A percentile compares a stretch with the other conserved stretches of the same genome.
These are phyloP conservation scores for Cymbopogon citratus DNA, from an alignment of 176 grass and related monocot genomes.

Conservation along the genomic window DNA sequence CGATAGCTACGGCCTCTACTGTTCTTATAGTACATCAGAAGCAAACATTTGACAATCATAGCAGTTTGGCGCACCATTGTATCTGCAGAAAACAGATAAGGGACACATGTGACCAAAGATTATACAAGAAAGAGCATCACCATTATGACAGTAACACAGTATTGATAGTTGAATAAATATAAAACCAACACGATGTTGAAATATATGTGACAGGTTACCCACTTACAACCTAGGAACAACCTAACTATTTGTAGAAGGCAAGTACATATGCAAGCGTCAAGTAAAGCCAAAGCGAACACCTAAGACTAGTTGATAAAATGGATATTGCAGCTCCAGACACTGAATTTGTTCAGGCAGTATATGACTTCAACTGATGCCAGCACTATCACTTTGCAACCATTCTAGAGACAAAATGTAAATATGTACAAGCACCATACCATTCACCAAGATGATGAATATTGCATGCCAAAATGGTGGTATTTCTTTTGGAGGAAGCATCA, in stretches of 20 bases:
- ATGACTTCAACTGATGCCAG: not conserved
- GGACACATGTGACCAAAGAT: not conserved
- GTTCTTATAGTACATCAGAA: slow-evolving; percentile 95
- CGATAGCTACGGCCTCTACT: slow-evolving; percentile 79
- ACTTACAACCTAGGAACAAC: not conserved
- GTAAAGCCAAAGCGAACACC: not conserved
- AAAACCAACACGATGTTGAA: not conserved
- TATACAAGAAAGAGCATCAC: not conserved
- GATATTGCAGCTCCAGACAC: not conserved
- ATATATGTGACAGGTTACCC: not conserved
- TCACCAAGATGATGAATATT: slow-evolving; percentile 89
- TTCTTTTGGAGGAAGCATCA: slow-evolving; percentile 89
- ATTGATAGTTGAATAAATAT: not conserved
- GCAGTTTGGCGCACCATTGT: slow-evolving; percentile 92
- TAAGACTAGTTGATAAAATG: not conserved
- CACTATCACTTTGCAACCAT: not conserved
- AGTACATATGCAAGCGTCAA: not conserved
- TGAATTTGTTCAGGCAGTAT: slow-evolving; percentile 12
- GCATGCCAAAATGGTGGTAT: slow-evolving; percentile 99
- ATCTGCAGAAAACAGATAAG: slow-evolving; percentile 49
- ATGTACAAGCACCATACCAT: slow-evolving; percentile 50
- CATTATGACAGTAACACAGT: not conserved
- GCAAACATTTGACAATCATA: slow-evolving; percentile 83
- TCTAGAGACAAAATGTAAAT: not conserved
- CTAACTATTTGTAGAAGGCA: not conserved